phyloP scores from a whole-genome alignment of 192 early-diverging fungal species.

The Linnemannia hyalina region DNA sequence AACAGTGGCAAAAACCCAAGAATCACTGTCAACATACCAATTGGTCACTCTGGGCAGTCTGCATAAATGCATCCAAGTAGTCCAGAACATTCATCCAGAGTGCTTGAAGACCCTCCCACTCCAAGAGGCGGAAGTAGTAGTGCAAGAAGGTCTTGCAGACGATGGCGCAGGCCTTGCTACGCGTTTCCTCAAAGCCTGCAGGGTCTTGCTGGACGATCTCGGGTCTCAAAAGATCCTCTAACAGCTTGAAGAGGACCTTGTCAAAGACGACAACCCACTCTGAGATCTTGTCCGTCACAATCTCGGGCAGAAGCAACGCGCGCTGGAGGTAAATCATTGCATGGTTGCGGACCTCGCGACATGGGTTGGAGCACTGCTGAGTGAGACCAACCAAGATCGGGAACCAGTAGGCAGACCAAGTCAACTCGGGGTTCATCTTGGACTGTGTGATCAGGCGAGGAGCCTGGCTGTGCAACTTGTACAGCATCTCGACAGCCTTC shows the following conservation, averaged over 20 bases:
- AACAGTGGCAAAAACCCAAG: neutral
- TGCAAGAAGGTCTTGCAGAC: slow-evolving; percentile 85
- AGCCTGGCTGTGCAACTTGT: slow-evolving; percentile 71
- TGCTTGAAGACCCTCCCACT: slow-evolving; percentile 68
- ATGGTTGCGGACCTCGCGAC: slow-evolving; percentile 83
- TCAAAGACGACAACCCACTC: slow-evolving; percentile 81
- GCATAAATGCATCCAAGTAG: slow-evolving; percentile 73
- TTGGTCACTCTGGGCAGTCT: slow-evolving; percentile 69
- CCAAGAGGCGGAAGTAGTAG: slow-evolving; percentile 68
- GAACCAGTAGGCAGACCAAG: slow-evolving; percentile 84
- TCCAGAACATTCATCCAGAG: slow-evolving; percentile 79
- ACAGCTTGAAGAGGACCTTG: slow-evolving; percentile 89
- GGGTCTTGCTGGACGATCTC: slow-evolving; percentile 78
- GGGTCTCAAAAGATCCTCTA: slow-evolving; percentile 86
- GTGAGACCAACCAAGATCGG: slow-evolving; percentile 79
- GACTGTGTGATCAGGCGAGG: slow-evolving; percentile 57
- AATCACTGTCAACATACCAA: slow-evolving; percentile 54
- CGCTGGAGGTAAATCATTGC: slow-evolving; percentile 88
- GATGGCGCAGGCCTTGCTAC: slow-evolving; percentile 75
- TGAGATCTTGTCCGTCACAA: slow-evolving; percentile 54
- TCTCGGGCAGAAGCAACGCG: slow-evolving; percentile 73
- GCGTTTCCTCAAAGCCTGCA: slow-evolving; percentile 79
- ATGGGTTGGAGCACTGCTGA: slow-evolving; percentile 82
- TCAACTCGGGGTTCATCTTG: slow-evolving; percentile 59
- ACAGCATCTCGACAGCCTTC: slow-evolving; percentile 76